Percentiles rank a stretch among this genome's conserved stretches.
These are phyloP conservation scores for Kokia cookei DNA, from an alignment of 441 rosid species.

Conservation along the genomic window DNA sequence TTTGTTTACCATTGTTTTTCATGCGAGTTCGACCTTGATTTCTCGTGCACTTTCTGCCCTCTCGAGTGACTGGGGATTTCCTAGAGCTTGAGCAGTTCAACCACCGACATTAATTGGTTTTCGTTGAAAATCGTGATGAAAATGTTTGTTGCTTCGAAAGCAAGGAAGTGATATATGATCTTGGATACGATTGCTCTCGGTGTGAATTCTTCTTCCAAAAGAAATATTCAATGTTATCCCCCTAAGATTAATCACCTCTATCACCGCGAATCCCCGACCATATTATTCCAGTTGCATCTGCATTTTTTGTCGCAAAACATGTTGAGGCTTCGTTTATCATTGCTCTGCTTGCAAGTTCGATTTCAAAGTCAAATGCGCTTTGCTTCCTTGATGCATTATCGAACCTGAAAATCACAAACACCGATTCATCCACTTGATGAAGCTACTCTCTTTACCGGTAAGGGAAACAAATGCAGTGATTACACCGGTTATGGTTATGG, in stretches of 20 bases:
- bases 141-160: not conserved
- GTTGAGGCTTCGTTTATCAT: not conserved
- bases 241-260: not conserved
- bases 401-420: not conserved
- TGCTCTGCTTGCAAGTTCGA: not conserved
- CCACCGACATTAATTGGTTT: not conserved
- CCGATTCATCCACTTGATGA: not conserved
- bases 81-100: not conserved
- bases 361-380: not conserved
- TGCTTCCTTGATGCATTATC: not conserved
- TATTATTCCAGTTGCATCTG: not conserved
- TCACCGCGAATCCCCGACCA: not conserved
- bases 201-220: not conserved
- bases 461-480: not conserved
- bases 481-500: not conserved
- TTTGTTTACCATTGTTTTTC: not conserved
- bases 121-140: not conserved
- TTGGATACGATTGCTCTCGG: not conserved
- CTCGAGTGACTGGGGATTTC: not conserved
- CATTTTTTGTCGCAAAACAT: not conserved
- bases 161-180: not conserved
- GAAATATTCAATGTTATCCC: not conserved
- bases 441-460: not conserved
- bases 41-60: not conserved
- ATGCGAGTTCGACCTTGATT: not conserved